Conservation (phyloP, 805 yeast species). For the Schwanniomyces sp. region DNA sequence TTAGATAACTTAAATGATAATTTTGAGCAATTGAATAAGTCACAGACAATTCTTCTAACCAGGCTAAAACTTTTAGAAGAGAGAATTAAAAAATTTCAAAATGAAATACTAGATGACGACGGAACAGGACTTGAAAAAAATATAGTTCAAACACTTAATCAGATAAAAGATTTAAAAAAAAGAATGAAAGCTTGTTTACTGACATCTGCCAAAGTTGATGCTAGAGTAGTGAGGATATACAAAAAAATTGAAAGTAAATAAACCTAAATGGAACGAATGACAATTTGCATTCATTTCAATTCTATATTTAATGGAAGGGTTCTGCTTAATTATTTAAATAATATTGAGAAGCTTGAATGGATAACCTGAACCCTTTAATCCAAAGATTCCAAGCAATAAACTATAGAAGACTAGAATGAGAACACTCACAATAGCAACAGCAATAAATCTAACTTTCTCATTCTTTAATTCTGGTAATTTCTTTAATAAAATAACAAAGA, state of each 20-base stretch:
- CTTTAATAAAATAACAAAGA: slow-evolving; percentile 57
- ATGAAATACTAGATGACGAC: slow-evolving; percentile 14
- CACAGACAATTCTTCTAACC: slow-evolving; percentile 54
- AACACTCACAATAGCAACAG: slow-evolving; percentile 44
- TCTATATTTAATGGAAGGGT: not conserved
- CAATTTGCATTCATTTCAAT: not conserved
- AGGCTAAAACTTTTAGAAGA: slow-evolving; percentile 45
- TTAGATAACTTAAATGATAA: slow-evolving; percentile 51
- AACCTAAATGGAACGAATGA: not conserved
- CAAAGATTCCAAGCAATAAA: slow-evolving; percentile 63
- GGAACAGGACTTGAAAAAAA: slow-evolving; percentile 17
- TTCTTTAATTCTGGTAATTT: slow-evolving; percentile 52
- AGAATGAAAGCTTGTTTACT: slow-evolving; percentile 25
- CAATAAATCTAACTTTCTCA: slow-evolving; percentile 47
- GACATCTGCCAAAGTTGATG: slow-evolving; percentile 37
- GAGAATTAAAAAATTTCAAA: slow-evolving; percentile 25
- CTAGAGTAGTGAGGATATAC: slow-evolving; percentile 27
- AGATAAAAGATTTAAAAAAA: slow-evolving; percentile 29
- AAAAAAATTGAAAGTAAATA: slow-evolving; percentile 2
- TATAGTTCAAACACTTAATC: slow-evolving; percentile 15
- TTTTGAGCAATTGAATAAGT: slow-evolving; percentile 53
- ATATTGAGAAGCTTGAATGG: slow-evolving; percentile 57
- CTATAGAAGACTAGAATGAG: slow-evolving; percentile 60
- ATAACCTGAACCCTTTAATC: slow-evolving; percentile 69
- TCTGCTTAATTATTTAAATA: not conserved